These are phyloP conservation scores for Emmonsiellopsis sp. DNA, from an alignment of 2,329 filamentous ascomycete genomes.

Conservation along the genomic window DNA sequence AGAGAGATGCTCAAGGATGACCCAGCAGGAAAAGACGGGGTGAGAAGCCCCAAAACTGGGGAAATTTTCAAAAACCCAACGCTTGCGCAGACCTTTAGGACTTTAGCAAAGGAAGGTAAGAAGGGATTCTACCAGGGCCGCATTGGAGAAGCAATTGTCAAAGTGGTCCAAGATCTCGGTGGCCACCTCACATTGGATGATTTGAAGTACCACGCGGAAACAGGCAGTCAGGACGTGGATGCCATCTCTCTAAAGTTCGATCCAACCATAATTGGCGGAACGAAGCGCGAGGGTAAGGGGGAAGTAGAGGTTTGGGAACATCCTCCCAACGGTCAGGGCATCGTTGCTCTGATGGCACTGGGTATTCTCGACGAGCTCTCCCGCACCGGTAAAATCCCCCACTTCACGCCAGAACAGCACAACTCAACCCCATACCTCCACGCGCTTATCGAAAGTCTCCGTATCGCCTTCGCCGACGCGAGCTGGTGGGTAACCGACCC, in stretches of 20 bases:
- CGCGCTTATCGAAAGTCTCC: constrained; percentile 75
- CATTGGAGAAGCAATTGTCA: constrained; percentile 71
- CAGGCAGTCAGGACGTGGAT: constrained; percentile 69
- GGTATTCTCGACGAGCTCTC: constrained; percentile 86
- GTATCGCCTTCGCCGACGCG: constrained; percentile 83
- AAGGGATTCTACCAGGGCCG: constrained; percentile 83
- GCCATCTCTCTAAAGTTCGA: constrained; percentile 74
- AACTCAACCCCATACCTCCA: constrained; percentile 78
- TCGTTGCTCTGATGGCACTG: constrained; percentile 87
- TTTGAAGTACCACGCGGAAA: constrained; percentile 63
- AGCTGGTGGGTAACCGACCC: constrained; percentile 88
- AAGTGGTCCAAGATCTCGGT: constrained; percentile 66
- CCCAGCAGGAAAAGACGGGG: constrained; percentile 56
- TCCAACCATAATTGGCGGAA: constrained; percentile 51
- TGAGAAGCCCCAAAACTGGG: constrained; percentile 65
- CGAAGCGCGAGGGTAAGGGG: constrained; percentile 36
- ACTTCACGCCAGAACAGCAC: constrained; percentile 62
- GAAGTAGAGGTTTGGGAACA: constrained; percentile 86
- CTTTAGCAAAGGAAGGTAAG: constrained; percentile 72
- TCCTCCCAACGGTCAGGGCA: constrained; percentile 90
- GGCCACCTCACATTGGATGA: constrained; percentile 74
- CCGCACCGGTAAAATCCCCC: constrained; percentile 61
- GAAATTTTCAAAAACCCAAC: constrained; percentile 84
- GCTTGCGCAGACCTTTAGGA: constrained; percentile 70
- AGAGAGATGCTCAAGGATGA: constrained; percentile 81